Conservation (phyloP, 106 monocot genomes). For the Dendrobium officinale region DNA sequence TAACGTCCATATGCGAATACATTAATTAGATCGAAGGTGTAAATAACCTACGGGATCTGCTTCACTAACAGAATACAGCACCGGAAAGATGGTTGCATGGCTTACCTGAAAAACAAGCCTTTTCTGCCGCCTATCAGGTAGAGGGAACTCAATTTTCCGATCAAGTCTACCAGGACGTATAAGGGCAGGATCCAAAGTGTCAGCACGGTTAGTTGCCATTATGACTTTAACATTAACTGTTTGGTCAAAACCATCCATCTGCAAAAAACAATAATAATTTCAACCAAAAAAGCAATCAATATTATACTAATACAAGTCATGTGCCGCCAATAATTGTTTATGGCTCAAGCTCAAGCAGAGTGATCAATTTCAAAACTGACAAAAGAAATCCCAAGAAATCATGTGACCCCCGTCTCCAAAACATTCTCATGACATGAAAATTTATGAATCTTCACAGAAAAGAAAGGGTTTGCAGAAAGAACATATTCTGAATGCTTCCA, state of each 20-base stretch:
- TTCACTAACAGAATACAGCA: neutral
- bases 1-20: neutral
- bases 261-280: constrained; percentile 13
- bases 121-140: constrained; percentile 86
- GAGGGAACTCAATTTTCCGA: constrained; percentile 94
- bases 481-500: too few species aligned
- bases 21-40: neutral
- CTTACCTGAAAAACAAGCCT: constrained; percentile 89
- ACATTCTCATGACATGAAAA: neutral
- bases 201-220: constrained; percentile 98
- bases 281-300: neutral
- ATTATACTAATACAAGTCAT: neutral
- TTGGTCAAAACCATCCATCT: constrained; percentile 99
- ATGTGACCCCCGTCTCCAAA: neutral
- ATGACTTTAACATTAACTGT: constrained; percentile 98
- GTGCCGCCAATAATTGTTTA: too few species aligned
- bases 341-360: neutral
- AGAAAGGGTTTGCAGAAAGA: too few species aligned
- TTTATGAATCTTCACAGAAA: too few species aligned
- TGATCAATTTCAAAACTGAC: neutral
- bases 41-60: neutral
- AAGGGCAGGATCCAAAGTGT: constrained; percentile 94
- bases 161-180: constrained; percentile 91
- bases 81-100: neutral
- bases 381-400: neutral